phyloP scores from a whole-genome alignment of 371 early-diverging fungal species.

The Lichtheimia ornata region DNA sequence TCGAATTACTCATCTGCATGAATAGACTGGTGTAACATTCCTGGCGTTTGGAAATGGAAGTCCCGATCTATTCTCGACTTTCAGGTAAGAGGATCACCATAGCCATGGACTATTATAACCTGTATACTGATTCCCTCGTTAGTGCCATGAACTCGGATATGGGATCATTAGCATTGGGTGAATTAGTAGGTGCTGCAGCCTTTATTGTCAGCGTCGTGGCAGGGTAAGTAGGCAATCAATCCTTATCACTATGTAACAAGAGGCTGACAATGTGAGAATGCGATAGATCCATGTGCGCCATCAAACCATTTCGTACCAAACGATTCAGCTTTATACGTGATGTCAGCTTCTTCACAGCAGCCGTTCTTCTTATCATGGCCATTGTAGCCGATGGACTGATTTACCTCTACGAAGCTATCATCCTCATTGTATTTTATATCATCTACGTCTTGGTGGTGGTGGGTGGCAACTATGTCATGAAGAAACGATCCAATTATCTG shows the following conservation, averaged over 20 bases:
- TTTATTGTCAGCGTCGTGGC: constrained; percentile 78
- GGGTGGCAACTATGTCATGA: constrained; percentile 54
- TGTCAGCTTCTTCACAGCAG: constrained; percentile 67
- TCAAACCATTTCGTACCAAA: constrained; percentile 67
- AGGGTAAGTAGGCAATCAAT: constrained; percentile 31
- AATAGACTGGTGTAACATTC: constrained; percentile 83
- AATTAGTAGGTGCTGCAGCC: constrained; percentile 78
- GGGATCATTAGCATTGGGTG: constrained; percentile 80
- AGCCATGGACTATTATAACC: neutral
- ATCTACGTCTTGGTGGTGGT: constrained; percentile 63
- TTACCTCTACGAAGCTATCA: constrained; percentile 58
- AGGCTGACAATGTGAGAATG: neutral
- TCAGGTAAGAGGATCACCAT: constrained; percentile 30
- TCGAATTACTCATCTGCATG: too few relatives aligned
- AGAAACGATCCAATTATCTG: constrained; percentile 35
- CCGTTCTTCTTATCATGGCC: constrained; percentile 57
- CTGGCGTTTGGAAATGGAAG: constrained; percentile 86
- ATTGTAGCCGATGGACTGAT: constrained; percentile 66
- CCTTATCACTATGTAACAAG: neutral
- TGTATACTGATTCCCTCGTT: neutral
- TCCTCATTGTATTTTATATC: constrained; percentile 55
- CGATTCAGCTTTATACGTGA: constrained; percentile 71
- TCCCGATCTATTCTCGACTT: constrained; percentile 83
- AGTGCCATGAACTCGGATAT: constrained; percentile 74
- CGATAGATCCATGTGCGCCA: constrained; percentile 70